These are phyloP conservation scores for Plenodomus tracheiphilus DNA, from an alignment of 2,329 filamentous ascomycete genomes.

Conservation along the genomic window DNA sequence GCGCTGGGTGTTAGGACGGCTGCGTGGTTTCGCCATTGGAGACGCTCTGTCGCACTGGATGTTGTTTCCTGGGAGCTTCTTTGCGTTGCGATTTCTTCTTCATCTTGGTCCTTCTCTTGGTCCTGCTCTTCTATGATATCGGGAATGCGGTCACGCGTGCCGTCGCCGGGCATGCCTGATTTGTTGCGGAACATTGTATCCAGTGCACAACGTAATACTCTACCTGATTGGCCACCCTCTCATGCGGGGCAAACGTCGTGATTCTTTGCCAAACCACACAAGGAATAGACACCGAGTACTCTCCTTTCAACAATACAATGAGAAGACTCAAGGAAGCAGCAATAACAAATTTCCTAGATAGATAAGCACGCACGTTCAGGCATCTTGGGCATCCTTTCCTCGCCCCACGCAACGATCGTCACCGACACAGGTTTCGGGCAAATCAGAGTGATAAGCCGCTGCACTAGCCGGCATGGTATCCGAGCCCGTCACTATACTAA, in stretches of 20 bases:
- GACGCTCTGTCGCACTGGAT: conserved; percentile 22
- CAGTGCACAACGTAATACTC: not conserved
- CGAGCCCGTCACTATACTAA: not conserved
- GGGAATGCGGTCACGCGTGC: not conserved
- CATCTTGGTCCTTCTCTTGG: not conserved
- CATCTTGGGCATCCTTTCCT: not conserved
- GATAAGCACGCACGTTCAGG: not conserved
- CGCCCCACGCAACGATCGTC: not conserved
- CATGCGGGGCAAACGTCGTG: not conserved
- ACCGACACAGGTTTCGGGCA: not conserved
- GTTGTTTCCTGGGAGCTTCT: conserved; percentile 12
- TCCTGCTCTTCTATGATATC: not conserved
- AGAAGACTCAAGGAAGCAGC: not conserved
- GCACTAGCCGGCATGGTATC: not conserved
- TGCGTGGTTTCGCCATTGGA: conserved; percentile 31
- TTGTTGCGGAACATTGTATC: not conserved
- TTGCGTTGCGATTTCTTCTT: not conserved
- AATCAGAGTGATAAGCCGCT: not conserved
- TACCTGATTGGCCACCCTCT: not conserved
- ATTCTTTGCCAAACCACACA: too few relatives aligned
- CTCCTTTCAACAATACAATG: too few relatives aligned
- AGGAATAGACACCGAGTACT: too few relatives aligned
- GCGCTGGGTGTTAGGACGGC: conserved; percentile 19
- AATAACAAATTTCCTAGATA: not conserved
- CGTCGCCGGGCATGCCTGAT: too few relatives aligned